These are phyloP conservation scores for Stenocarpella maydis DNA, from an alignment of 2,329 filamentous ascomycete genomes.

Conservation along the genomic window DNA sequence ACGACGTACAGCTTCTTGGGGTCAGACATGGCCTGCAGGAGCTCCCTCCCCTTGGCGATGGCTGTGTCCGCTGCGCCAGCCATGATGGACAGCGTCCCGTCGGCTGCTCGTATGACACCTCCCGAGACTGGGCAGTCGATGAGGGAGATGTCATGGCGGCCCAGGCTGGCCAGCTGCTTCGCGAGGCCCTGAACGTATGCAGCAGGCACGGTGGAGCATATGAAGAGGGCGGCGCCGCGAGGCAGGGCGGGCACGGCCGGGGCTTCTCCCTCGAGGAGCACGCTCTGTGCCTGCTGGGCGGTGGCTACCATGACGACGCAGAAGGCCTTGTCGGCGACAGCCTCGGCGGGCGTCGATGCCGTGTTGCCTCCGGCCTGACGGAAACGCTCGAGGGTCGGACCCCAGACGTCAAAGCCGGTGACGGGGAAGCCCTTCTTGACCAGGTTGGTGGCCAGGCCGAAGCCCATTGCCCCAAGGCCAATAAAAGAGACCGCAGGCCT, in stretches of 20 bases:
- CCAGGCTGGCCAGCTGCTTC: constrained; percentile 60
- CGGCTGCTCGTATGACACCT: constrained; percentile 71
- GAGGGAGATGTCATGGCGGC: constrained; percentile 69
- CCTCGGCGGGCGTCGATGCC: constrained; percentile 66
- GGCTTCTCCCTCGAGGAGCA: constrained; percentile 66
- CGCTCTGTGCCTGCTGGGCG: constrained; percentile 71
- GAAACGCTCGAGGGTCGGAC: constrained; percentile 72
- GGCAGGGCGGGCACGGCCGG: constrained; percentile 61
- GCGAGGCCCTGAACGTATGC: constrained; percentile 70
- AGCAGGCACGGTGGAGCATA: constrained; percentile 76
- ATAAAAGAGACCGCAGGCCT: constrained; percentile 67
- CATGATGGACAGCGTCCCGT: constrained; percentile 80
- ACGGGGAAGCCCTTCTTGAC: constrained; percentile 72
- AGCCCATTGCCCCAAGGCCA: constrained; percentile 83
- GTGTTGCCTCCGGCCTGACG: constrained; percentile 66
- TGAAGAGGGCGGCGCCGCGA: constrained; percentile 65
- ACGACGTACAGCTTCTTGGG: constrained; percentile 69
- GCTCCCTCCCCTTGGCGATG: constrained; percentile 62
- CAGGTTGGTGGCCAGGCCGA: constrained; percentile 81
- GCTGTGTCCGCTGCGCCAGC: constrained; percentile 67
- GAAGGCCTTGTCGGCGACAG: constrained; percentile 65
- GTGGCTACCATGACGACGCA: constrained; percentile 82
- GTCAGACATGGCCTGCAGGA: constrained; percentile 72
- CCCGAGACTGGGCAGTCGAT: constrained; percentile 79
- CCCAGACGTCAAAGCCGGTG: constrained; percentile 76